Percentiles rank a stretch among this genome's conserved stretches.
These are phyloP conservation scores for Cordyceps tenuipes DNA, from an alignment of 2,329 filamentous ascomycete species.

Conservation along the genomic window DNA sequence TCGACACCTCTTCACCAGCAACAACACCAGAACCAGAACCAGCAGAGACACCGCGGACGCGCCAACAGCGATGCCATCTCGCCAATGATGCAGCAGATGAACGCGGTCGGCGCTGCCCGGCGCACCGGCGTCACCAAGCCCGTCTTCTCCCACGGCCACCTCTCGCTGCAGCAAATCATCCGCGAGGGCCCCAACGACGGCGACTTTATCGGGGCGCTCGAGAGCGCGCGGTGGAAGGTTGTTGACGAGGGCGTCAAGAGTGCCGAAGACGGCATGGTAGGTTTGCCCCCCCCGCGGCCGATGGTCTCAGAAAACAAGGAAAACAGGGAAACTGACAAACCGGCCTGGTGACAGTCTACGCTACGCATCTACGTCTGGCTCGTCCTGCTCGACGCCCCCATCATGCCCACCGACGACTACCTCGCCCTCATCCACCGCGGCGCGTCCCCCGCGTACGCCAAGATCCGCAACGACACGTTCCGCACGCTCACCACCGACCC, in stretches of 20 bases:
- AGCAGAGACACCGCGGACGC: constrained; percentile 40
- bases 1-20: not conserved
- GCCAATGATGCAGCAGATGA: constrained; percentile 29
- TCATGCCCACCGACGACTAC: constrained; percentile 80
- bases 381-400: constrained; percentile 78
- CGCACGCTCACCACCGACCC: constrained; percentile 93
- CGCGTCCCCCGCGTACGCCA: constrained; percentile 87
- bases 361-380: constrained; percentile 95
- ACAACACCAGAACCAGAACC: no score
- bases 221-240: constrained; percentile 65
- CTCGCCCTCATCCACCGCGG: constrained; percentile 86
- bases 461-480: constrained; percentile 98
- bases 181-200: constrained; percentile 71
- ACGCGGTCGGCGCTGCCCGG: constrained; percentile 27
- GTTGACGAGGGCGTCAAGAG: constrained; percentile 68
- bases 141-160: constrained; percentile 42
- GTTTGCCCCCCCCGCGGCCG: not conserved
- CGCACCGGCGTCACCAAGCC: constrained; percentile 33
- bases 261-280: constrained; percentile 74
- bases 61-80: constrained; percentile 64
- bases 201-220: constrained; percentile 57
- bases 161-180: constrained; percentile 66
- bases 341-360: constrained; percentile 61
- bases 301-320: not conserved
- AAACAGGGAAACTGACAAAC: not conserved